Base-by-base conservation (phyloP, 1,284 basidiomycete genomes). In the Moniliella sp. region DNA sequence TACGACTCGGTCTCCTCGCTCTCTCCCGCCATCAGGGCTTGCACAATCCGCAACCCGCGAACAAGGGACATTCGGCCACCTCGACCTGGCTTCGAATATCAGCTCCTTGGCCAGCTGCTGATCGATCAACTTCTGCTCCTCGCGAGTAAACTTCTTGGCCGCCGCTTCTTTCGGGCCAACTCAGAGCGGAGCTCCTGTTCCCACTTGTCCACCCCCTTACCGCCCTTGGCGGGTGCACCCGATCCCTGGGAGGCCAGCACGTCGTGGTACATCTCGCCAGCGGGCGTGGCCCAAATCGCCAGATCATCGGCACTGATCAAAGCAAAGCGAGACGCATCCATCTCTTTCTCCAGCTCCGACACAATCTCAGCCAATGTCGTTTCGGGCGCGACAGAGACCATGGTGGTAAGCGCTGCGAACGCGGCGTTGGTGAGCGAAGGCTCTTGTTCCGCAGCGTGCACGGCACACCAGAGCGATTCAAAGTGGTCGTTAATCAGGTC, bases 121-220 rank as follows among this genome's bases (percentile, higher is more conserved):
- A 9, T 56, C 50, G 8, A 59, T 39, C 5, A 46, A 42, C 16
- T 37, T 40, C 35, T 50, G 42, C 32, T 59, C 44, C 35, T 56
- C 48, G 30, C 49, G 43, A 4, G 57, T 52, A 26, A 52, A 45
- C 13, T 42, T 41, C 36, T 48, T 48, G 17, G 42, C 44, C 3
- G 48, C 41, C 2, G 45, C 38, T 59, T 59, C 38, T 57, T 56
- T 37, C 45, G 46, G 12, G 55, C 57, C 13, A 59, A 46, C 17
- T 46, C 44, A 17, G 46, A 48, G 17, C 57, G 48, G 12, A 59
- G 42, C 36, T 59, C 55, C 11, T 48, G 52, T 21, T 59, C 57
- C 57, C 57, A 59, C 25, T 43, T 35, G 21, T 59, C 57, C 30
- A 57, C 46, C n/a, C n/a, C n/a, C 30, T 41, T 46, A 15, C 42